Evolutionary conservation across 441 rosid species (phyloP).

Genomic region (Mallotus repandus): DNA sequence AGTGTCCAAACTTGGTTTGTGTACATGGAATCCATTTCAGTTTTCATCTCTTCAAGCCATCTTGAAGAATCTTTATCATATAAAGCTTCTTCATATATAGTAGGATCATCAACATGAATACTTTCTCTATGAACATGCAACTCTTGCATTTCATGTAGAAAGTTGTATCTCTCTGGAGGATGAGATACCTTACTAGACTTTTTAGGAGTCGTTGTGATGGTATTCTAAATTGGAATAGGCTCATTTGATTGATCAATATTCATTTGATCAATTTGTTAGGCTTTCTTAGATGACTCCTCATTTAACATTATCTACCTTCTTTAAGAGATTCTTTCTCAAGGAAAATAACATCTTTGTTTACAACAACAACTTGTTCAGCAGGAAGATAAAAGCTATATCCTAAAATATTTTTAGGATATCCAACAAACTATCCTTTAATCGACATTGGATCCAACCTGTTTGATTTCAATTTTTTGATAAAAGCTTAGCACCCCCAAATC

Average conservation of each 20-base stretch:
- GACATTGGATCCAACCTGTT: not conserved
- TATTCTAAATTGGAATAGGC: too few species aligned
- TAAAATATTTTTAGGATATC: not conserved
- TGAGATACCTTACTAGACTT: not conserved
- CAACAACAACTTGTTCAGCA: not conserved
- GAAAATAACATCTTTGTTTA: not conserved
- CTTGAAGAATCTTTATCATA: not conserved
- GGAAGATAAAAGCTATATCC: not conserved
- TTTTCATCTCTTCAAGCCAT: not conserved
- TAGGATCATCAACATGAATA: not conserved
- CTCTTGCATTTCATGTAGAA: not conserved
- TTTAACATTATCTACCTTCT: too few species aligned
- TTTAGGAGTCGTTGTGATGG: not conserved
- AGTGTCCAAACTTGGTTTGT: not conserved
- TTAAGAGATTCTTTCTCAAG: not conserved
- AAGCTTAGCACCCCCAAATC: too few species aligned
- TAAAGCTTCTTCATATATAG: not conserved
- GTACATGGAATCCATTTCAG: not conserved
- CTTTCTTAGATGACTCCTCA: not conserved
- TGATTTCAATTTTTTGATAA: not conserved
- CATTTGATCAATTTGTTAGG: not conserved
- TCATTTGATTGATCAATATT: not conserved
- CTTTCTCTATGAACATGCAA: not conserved
- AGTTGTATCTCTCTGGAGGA: not conserved
- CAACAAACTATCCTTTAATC: not conserved